Evolutionary conservation across 2,329 filamentous ascomycete genomes (phyloP).

Genomic region (Xylariaceae sp.): DNA sequence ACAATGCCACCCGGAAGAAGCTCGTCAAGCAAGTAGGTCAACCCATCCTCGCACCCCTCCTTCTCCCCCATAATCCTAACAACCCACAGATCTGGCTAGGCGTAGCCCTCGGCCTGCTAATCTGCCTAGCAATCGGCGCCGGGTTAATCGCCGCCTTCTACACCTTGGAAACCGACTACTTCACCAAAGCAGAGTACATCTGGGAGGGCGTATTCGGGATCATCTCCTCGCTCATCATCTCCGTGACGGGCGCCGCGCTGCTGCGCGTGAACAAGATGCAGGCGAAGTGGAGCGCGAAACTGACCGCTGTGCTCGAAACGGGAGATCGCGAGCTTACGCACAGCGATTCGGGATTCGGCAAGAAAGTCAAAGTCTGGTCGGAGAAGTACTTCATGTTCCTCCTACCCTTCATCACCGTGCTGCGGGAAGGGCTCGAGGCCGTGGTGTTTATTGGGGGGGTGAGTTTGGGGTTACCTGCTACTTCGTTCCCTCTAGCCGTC

Average conservation of each 20-base stretch:
- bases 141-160: slow-evolving; percentile 74
- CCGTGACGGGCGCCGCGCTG: slow-evolving; percentile 74
- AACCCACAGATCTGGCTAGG: slow-evolving; percentile 64
- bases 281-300: slow-evolving; percentile 83
- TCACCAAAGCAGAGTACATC: slow-evolving; percentile 67
- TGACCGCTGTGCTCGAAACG: slow-evolving; percentile 64
- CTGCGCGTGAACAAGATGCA: slow-evolving; percentile 80
- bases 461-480: slow-evolving; percentile 70
- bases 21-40: slow-evolving; percentile 58
- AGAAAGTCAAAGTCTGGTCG: slow-evolving; percentile 57
- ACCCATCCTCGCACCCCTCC: slow-evolving; percentile 2
- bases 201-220: slow-evolving; percentile 81
- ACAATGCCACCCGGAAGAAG: slow-evolving; percentile 63
- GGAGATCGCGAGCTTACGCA: slow-evolving; percentile 38
- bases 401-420: slow-evolving; percentile 82
- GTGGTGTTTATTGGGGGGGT: slow-evolving; percentile 86
- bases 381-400: slow-evolving; percentile 86
- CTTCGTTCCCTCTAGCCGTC: slow-evolving; percentile 74
- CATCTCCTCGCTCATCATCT: slow-evolving; percentile 76
- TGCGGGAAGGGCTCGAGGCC: slow-evolving; percentile 82
- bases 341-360: slow-evolving; percentile 38
- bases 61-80: slow-evolving; percentile 5
- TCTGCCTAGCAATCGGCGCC: slow-evolving; percentile 64
- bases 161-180: slow-evolving; percentile 63
- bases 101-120: slow-evolving; percentile 57